Percentiles rank a stretch among this genome's conserved stretches.
These are phyloP conservation scores for Theobroma grandiflorum DNA, from an alignment of 441 rosid genomes.

Conservation along the genomic window DNA sequence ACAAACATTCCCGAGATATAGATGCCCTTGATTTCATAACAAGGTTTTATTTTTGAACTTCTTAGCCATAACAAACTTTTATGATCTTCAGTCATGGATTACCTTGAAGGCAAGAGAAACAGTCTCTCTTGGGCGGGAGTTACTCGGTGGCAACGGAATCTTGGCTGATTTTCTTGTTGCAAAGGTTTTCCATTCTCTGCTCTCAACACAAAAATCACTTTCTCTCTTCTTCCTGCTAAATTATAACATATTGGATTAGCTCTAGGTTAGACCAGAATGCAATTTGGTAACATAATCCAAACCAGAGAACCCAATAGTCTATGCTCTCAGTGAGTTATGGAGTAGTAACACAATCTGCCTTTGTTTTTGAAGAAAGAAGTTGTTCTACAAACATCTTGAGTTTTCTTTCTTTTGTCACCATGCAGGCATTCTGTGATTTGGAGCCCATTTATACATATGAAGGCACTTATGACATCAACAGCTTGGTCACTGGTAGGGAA, in stretches of 20 bases:
- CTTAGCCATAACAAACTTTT: constrained; percentile 15
- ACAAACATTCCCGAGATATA: background rate
- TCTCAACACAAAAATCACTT: background rate
- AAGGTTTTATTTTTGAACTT: background rate
- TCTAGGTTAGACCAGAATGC: background rate
- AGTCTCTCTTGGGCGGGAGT: constrained; percentile 77
- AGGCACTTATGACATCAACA: constrained; percentile 93
- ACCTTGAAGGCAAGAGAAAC: constrained; percentile 80
- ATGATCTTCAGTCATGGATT: constrained; percentile 76
- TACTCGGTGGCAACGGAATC: constrained; percentile 97
- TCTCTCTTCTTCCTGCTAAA: background rate
- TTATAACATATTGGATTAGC: background rate
- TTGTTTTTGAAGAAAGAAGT: background rate
- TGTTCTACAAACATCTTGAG: background rate
- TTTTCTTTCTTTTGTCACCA: background rate
- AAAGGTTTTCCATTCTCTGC: constrained; percentile 59
- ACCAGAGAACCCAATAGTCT: background rate
- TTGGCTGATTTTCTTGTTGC: constrained; percentile 91
- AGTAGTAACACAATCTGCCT: background rate
- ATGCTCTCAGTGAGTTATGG: background rate
- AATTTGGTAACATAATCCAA: background rate
- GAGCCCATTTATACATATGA: constrained; percentile 94
- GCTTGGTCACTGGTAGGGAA: constrained; percentile 84
- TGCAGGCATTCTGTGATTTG: constrained; percentile 97
- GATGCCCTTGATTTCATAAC: background rate